Percentiles rank a stretch among this genome's conserved stretches.
Conservation (phyloP, 129 eudicot genomes). For the Heracleum sosnowskyi region DNA sequence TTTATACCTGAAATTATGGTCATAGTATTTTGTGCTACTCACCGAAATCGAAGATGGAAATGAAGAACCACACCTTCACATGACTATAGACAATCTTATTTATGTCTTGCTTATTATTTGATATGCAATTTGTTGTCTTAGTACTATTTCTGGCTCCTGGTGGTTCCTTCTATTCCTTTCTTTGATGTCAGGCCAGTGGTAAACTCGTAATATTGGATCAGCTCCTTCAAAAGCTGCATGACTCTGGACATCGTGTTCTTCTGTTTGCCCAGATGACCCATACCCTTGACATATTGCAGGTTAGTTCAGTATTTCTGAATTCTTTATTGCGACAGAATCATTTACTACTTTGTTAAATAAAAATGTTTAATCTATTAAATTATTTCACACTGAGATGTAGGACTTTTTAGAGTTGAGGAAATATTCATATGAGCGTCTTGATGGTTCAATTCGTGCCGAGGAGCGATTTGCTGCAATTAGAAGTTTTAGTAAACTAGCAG, state of each 20-base stretch:
- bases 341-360: constrained; percentile 4
- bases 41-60: background rate
- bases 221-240: constrained; percentile 69
- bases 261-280: constrained; percentile 97
- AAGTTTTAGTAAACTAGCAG: constrained; percentile 54
- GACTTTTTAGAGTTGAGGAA: constrained; percentile 81
- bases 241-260: constrained; percentile 85
- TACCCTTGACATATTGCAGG: constrained; percentile 94
- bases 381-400: constrained; percentile 20
- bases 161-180: background rate
- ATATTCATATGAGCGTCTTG: constrained; percentile 91
- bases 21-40: background rate
- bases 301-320: constrained; percentile 7
- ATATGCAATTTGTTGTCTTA: background rate
- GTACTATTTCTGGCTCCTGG: background rate
- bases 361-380: background rate
- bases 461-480: constrained; percentile 98
- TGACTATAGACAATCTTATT: background rate
- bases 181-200: constrained; percentile 69
- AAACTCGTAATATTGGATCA: constrained; percentile 80
- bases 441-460: constrained; percentile 95
- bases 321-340: background rate
- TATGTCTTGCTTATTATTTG: background rate
- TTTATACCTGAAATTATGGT: background rate
- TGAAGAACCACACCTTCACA: background rate